phyloP scores from a whole-genome alignment of 2,329 filamentous ascomycete genomes.

The Emmonsia crescens region DNA sequence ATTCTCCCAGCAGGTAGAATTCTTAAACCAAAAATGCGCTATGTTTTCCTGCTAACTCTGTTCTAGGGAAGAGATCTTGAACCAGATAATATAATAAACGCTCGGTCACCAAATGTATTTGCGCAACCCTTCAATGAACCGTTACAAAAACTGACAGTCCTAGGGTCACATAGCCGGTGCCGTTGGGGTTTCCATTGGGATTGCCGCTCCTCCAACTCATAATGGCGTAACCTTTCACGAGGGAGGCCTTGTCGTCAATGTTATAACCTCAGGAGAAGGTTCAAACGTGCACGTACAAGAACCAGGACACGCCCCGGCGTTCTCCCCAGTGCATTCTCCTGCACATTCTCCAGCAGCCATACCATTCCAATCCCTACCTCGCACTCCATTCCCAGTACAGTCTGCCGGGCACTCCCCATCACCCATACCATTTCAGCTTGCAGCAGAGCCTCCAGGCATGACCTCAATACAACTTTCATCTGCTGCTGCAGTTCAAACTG shows the following conservation, averaged over 20 bases:
- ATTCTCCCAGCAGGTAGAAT: neutral
- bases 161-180: neutral
- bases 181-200: neutral
- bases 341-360: neutral
- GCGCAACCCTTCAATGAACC: neutral
- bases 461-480: neutral
- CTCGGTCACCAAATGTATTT: neutral
- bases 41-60: neutral
- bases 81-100: neutral
- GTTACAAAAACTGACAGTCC: neutral
- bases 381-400: neutral
- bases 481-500: neutral
- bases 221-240: neutral
- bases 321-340: neutral
- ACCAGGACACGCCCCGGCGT: neutral
- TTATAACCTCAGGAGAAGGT: neutral
- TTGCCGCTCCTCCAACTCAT: neutral
- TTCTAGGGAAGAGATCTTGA: neutral
- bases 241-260: neutral
- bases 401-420: neutral
- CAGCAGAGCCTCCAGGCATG: neutral
- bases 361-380: neutral
- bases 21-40: neutral
- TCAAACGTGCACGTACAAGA: neutral
- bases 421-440: neutral